phyloP scores from a whole-genome alignment of 345 rosid genomes.

The Gossypium thurberi region DNA sequence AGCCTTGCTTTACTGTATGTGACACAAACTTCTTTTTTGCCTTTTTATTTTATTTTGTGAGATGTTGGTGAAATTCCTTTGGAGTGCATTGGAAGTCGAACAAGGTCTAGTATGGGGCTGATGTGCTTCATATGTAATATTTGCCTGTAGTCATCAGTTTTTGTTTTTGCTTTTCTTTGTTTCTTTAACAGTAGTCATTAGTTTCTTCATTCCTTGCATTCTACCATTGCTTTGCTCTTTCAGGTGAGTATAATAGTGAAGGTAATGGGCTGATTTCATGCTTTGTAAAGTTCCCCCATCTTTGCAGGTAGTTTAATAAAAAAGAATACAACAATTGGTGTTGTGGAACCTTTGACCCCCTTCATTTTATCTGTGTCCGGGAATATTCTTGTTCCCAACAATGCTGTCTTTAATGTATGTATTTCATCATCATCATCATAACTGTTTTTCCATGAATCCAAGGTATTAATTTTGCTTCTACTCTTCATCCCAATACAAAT shows the following conservation, averaged over 20 bases:
- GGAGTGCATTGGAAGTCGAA: conserved; percentile 19
- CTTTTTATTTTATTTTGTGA: conserved; percentile 11
- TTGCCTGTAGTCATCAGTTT: conserved; percentile 26
- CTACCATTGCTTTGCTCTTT: conserved; percentile 19
- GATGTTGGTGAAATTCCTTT: conserved; percentile 14
- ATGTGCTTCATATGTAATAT: conserved; percentile 47
- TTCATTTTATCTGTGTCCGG: not conserved
- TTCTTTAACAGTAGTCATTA: not conserved
- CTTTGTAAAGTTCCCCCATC: conserved; percentile 42
- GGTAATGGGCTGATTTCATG: conserved; percentile 28
- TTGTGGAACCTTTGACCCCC: not conserved
- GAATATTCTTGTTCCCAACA: not conserved
- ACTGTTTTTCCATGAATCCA: not conserved
- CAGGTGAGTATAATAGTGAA: conserved; percentile 13
- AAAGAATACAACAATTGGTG: conserved; percentile 19
- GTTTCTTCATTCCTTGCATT: not conserved
- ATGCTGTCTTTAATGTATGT: not conserved
- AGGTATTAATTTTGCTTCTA: not conserved
- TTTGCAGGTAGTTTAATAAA: conserved; percentile 34
- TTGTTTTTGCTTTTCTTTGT: not conserved
- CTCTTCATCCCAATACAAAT: too few species aligned
- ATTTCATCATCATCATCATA: not conserved
- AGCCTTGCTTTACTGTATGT: conserved; percentile 17
- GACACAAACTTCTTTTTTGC: conserved; percentile 11
- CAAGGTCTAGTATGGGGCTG: conserved; percentile 29